phyloP scores from a whole-genome alignment of 352 stramenopile species.

The Elongisporangium prolatum region DNA sequence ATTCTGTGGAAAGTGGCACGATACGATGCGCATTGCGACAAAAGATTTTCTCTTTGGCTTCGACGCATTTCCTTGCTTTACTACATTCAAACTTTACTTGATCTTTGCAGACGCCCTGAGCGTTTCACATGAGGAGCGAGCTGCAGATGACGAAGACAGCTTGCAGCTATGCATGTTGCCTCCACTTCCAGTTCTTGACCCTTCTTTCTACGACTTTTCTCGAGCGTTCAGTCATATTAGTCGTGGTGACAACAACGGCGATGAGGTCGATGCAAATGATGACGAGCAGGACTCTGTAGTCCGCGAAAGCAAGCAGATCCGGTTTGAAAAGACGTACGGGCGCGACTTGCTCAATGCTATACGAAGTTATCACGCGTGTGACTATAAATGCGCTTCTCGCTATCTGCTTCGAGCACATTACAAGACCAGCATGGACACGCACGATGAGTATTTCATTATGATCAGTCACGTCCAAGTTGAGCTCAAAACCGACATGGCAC shows the following conservation, averaged over 20 bases:
- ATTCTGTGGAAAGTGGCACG: slow-evolving; percentile 45
- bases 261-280: neutral
- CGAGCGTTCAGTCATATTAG: slow-evolving; percentile 15
- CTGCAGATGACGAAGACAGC: neutral
- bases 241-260: slow-evolving; percentile 6
- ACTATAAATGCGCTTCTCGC: slow-evolving; percentile 18
- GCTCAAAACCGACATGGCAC: neutral
- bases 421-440: slow-evolving; percentile 40
- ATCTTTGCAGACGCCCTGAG: slow-evolving; percentile 7
- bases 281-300: neutral
- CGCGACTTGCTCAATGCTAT: slow-evolving; percentile 20
- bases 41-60: slow-evolving; percentile 52
- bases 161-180: slow-evolving; percentile 3
- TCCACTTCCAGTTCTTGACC: slow-evolving; percentile 28
- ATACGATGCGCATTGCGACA: slow-evolving; percentile 38
- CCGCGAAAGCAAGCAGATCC: slow-evolving; percentile 1
- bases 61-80: slow-evolving; percentile 31
- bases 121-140: neutral
- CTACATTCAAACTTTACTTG: slow-evolving; percentile 19
- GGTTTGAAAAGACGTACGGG: slow-evolving; percentile 9
- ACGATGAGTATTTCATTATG: slow-evolving; percentile 43
- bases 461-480: slow-evolving; percentile 39
- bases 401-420: slow-evolving; percentile 45
- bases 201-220: slow-evolving; percentile 34
- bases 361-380: neutral